Percentiles rank a stretch among this genome's conserved stretches.
Evolutionary conservation across 306 rosid species (phyloP).

Genomic region (Carpinus fangiana): DNA sequence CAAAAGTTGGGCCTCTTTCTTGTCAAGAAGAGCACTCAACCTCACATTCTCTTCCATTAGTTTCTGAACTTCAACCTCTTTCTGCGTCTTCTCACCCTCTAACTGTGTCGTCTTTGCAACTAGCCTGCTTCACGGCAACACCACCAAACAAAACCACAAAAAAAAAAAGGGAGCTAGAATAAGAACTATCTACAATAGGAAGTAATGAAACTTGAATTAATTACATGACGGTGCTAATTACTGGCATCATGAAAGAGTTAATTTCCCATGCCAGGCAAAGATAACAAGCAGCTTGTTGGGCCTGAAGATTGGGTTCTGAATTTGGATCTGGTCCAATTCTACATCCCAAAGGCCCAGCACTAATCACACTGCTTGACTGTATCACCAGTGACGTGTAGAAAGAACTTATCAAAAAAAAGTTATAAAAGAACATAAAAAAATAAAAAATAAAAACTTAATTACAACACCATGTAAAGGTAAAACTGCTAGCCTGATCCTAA

Average conservation of each 20-base stretch:
- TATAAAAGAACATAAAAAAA: no score
- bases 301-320: not conserved
- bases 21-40: slow-evolving; percentile 92
- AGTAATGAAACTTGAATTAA: not conserved
- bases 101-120: slow-evolving; percentile 87
- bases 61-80: slow-evolving; percentile 93
- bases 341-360: slow-evolving; percentile 1
- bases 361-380: not conserved
- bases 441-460: not conserved
- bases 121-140: slow-evolving; percentile 57
- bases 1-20: slow-evolving; percentile 96
- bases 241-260: not conserved
- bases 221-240: not conserved
- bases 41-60: slow-evolving; percentile 93
- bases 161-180: not conserved
- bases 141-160: slow-evolving; percentile 20
- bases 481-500: not conserved
- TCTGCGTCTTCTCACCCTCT: slow-evolving; percentile 96
- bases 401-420: no score
- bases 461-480: not conserved
- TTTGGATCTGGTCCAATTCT: not conserved
- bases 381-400: not conserved
- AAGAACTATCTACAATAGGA: not conserved
- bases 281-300: not conserved
- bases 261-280: not conserved